Percentiles rank a stretch among this genome's conserved stretches.
Conservation (phyloP, 305 asterid species). For the Fraxinus sp. region DNA sequence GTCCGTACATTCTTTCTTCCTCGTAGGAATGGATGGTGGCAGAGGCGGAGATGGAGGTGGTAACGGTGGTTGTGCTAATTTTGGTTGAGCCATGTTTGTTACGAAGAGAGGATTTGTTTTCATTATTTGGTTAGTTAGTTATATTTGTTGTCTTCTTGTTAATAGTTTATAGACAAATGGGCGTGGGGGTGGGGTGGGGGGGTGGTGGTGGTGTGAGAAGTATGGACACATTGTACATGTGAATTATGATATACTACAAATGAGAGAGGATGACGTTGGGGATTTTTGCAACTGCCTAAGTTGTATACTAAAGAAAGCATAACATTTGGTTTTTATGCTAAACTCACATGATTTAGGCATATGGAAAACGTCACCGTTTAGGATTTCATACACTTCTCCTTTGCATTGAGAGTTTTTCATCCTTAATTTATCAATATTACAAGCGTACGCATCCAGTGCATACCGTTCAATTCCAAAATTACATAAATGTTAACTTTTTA, state of each 20-base stretch:
- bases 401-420: background rate
- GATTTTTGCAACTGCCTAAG: constrained; percentile 11
- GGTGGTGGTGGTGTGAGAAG: background rate
- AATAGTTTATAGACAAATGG: background rate
- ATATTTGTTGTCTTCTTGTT: background rate
- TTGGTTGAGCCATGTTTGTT: constrained; percentile 7
- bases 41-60: background rate
- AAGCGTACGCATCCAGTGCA: background rate
- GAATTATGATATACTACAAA: background rate
- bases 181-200: background rate
- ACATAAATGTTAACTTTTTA: background rate
- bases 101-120: background rate
- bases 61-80: background rate
- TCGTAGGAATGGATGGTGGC: background rate
- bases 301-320: constrained; percentile 7
- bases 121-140: constrained; percentile 9
- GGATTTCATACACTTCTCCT: background rate
- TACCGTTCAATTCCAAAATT: too few relatives aligned
- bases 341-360: background rate
- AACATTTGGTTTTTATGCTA: background rate
- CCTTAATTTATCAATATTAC: background rate
- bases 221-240: constrained; percentile 21
- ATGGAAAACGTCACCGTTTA: constrained; percentile 7
- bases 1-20: background rate
- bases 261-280: background rate